Evolutionary conservation across 2,329 filamentous ascomycete genomes (phyloP).

Genomic region (Escovopsis sp.): DNA sequence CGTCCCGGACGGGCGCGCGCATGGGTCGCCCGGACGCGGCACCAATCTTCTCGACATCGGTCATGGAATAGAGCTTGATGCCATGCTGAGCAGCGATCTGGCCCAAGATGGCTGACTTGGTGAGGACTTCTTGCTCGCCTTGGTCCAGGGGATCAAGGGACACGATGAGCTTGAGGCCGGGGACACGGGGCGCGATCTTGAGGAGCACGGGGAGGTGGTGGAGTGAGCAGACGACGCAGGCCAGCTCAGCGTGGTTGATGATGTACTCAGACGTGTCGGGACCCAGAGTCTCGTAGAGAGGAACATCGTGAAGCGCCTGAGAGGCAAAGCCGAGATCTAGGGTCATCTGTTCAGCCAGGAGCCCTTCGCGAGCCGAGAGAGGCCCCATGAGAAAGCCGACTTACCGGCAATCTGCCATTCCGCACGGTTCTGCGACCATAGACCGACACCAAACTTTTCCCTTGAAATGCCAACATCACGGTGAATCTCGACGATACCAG

Average conservation of each 20-base stretch:
- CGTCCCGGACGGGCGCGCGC: slow-evolving; percentile 56
- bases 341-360: background rate
- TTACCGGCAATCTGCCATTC: slow-evolving; percentile 75
- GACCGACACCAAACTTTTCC: slow-evolving; percentile 57
- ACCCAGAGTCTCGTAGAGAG: slow-evolving; percentile 90
- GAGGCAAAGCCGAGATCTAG: slow-evolving; percentile 74
- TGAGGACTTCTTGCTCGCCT: slow-evolving; percentile 61
- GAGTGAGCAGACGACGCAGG: slow-evolving; percentile 63
- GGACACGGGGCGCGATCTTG: slow-evolving; percentile 62
- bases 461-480: slow-evolving; percentile 48
- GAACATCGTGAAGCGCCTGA: slow-evolving; percentile 78
- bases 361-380: background rate
- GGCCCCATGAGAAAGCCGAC: slow-evolving; percentile 4
- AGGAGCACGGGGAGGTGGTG: slow-evolving; percentile 69
- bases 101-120: slow-evolving; percentile 67
- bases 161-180: slow-evolving; percentile 74
- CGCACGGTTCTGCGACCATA: slow-evolving; percentile 75
- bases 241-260: slow-evolving; percentile 72
- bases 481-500: slow-evolving; percentile 72
- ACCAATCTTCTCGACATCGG: slow-evolving; percentile 70
- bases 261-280: slow-evolving; percentile 89
- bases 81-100: slow-evolving; percentile 60
- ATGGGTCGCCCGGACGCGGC: slow-evolving; percentile 52
- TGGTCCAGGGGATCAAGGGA: slow-evolving; percentile 70
- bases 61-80: slow-evolving; percentile 64